Conservation (phyloP, 1,139 yeast genomes). For the Lizanozyma gosingica region DNA sequence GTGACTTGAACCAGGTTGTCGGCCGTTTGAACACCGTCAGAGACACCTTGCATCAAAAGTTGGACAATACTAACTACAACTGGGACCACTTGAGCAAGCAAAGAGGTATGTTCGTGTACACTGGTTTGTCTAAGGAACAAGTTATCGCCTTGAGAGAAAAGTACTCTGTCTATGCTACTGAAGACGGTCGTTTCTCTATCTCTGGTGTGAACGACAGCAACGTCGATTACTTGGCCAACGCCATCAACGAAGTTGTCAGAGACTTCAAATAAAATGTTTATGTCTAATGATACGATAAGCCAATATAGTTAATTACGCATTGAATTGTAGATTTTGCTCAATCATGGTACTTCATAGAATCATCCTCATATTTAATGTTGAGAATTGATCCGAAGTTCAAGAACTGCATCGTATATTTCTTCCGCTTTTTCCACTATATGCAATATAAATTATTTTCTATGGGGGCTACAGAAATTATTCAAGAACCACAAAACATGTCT, state of each 20-base stretch:
- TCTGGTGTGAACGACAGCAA: constrained; percentile 80
- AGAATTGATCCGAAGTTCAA: too few species aligned
- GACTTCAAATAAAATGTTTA: constrained; percentile 10
- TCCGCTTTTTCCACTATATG: too few species aligned
- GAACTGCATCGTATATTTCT: too few species aligned
- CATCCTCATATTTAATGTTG: too few species aligned
- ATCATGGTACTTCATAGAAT: too few species aligned
- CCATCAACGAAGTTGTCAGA: constrained; percentile 53
- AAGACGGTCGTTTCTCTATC: constrained; percentile 86
- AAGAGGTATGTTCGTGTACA: constrained; percentile 95
- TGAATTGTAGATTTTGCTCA: too few species aligned
- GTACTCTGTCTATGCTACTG: constrained; percentile 74
- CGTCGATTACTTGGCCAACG: constrained; percentile 73
- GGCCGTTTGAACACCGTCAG: constrained; percentile 73
- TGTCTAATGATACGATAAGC: neutral
- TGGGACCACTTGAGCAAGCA: constrained; percentile 88
- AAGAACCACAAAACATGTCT: too few species aligned
- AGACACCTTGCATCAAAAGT: constrained; percentile 48
- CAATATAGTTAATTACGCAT: too few species aligned
- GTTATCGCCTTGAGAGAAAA: constrained; percentile 61
- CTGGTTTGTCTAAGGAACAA: constrained; percentile 68
- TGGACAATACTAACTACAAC: constrained; percentile 47
- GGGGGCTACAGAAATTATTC: too few species aligned
- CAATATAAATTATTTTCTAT: too few species aligned
- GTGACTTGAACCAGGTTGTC: constrained; percentile 70